Conservation (phyloP, 352 stramenopile genomes). For the Phytopythium mirpurense region DNA sequence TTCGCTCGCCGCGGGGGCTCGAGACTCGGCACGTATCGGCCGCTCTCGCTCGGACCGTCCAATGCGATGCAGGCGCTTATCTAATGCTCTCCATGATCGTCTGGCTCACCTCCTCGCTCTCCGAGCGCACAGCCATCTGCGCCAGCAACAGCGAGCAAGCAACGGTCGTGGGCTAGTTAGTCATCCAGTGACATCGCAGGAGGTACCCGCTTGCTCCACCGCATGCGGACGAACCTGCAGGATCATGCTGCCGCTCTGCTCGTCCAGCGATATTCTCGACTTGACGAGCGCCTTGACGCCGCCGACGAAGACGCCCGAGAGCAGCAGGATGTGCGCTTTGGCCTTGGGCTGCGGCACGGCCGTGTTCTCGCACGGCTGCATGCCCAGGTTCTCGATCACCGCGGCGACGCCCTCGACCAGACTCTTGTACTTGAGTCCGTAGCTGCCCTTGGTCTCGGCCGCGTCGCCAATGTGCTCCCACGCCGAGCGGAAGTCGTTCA, state of each 20-base stretch:
- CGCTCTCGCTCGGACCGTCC: not conserved
- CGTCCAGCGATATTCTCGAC: conserved; percentile 92
- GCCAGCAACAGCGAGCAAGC: conserved; percentile 11
- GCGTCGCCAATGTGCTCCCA: conserved; percentile 95
- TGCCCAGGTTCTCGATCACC: conserved; percentile 96
- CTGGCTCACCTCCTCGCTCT: conserved; percentile 91
- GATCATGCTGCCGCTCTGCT: conserved; percentile 86
- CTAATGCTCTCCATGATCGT: conserved; percentile 97
- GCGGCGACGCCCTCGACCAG: conserved; percentile 93
- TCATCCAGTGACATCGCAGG: not conserved
- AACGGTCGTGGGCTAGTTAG: not conserved
- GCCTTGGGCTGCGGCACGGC: conserved; percentile 79
- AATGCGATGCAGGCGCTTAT: conserved; percentile 33
- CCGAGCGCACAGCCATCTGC: conserved; percentile 95
- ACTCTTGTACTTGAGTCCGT: conserved; percentile 96
- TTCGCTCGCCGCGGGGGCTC: conserved; percentile 1
- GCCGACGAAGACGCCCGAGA: conserved; percentile 96
- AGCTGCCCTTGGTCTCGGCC: conserved; percentile 96
- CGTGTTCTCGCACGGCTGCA: conserved; percentile 97
- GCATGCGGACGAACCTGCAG: conserved; percentile 71
- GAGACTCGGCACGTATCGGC: not conserved
- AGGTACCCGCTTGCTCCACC: not conserved
- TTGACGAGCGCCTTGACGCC: conserved; percentile 94
- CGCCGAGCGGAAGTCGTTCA: conserved; percentile 94
- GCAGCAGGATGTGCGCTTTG: conserved; percentile 95